Evolutionary conservation across 306 rosid species (phyloP).

Genomic region (Vigna nakashimae): DNA sequence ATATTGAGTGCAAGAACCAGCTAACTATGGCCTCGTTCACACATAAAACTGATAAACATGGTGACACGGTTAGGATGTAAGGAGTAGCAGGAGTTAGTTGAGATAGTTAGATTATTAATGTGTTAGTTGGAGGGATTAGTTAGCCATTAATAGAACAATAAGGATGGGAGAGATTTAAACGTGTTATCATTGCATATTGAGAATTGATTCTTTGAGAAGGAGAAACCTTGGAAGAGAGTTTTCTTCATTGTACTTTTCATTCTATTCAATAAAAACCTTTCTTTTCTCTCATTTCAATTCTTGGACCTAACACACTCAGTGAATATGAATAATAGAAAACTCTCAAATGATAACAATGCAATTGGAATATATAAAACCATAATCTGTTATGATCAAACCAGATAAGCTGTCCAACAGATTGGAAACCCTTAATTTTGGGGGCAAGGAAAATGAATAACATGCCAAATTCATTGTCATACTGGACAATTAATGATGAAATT

Average conservation of each 20-base stretch:
- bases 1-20: not conserved
- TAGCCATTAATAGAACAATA: too few relatives aligned
- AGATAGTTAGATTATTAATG: too few relatives aligned
- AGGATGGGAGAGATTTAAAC: too few relatives aligned
- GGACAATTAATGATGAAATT: not conserved
- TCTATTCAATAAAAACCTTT: too few relatives aligned
- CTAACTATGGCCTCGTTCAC: not conserved
- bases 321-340: not conserved
- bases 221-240: too few relatives aligned
- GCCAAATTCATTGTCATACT: conserved; percentile 21
- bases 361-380: conserved; percentile 24
- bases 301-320: too few relatives aligned
- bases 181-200: too few relatives aligned
- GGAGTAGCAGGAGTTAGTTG: too few relatives aligned
- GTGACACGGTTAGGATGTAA: not conserved
- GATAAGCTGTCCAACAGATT: conserved; percentile 2
- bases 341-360: not conserved
- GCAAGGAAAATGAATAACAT: not conserved
- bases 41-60: conserved; percentile 7
- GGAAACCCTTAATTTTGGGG: not conserved
- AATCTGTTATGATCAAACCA: conserved; percentile 23
- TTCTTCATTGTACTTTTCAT: too few relatives aligned
- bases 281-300: too few relatives aligned
- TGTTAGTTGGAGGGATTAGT: too few relatives aligned
- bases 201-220: too few relatives aligned